These are phyloP conservation scores for Globisporangium paddicum DNA, from an alignment of 352 stramenopile genomes.

Conservation along the genomic window DNA sequence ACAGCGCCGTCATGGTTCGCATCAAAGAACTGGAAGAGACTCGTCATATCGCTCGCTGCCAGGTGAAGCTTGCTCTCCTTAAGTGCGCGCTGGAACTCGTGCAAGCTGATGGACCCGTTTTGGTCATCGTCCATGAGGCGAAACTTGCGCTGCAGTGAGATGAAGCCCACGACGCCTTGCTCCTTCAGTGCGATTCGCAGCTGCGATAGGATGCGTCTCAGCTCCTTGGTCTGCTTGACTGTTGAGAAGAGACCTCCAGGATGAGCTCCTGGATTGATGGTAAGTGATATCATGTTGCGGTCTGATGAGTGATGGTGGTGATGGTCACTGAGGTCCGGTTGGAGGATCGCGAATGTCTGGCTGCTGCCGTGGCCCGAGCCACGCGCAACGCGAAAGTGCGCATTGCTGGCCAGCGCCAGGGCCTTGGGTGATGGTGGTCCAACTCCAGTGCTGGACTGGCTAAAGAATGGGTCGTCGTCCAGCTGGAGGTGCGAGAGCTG, in stretches of 20 bases:
- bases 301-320: constrained; percentile 7
- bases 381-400: constrained; percentile 16
- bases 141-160: constrained; percentile 73
- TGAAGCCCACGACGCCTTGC: constrained; percentile 64
- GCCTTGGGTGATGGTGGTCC: background rate
- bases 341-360: constrained; percentile 56
- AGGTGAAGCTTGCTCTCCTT: constrained; percentile 50
- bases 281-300: constrained; percentile 5
- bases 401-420: background rate
- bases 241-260: constrained; percentile 17
- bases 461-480: background rate
- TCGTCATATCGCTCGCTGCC: constrained; percentile 43
- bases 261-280: background rate
- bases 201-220: constrained; percentile 50
- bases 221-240: constrained; percentile 52
- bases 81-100: constrained; percentile 76
- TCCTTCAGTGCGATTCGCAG: constrained; percentile 52
- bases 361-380: constrained; percentile 43
- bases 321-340: constrained; percentile 50
- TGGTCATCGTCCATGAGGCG: constrained; percentile 69
- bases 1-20: constrained; percentile 78
- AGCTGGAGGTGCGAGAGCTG: constrained; percentile 25
- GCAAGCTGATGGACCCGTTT: constrained; percentile 57
- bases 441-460: background rate
- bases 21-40: constrained; percentile 85